Conservation (phyloP, 176 grass and related monocot genomes). For the Oryza meyeriana region DNA sequence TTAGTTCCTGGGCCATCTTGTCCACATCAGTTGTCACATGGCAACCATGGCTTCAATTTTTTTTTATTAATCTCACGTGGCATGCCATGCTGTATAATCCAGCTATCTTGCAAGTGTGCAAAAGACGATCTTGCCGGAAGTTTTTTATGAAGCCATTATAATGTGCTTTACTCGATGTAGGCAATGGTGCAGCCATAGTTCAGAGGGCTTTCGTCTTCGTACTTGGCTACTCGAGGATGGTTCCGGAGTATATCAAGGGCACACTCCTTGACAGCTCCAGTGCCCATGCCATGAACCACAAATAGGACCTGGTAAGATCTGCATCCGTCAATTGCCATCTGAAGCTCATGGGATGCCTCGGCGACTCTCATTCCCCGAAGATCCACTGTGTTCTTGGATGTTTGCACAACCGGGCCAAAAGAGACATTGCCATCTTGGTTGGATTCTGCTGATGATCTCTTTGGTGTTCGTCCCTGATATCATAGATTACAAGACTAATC, state of each 20-base stretch:
- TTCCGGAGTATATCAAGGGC: slow-evolving; percentile 43
- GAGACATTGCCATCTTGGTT: slow-evolving; percentile 7
- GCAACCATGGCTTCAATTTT: background rate
- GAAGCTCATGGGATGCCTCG: slow-evolving; percentile 50
- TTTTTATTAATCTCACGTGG: background rate
- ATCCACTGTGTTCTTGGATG: slow-evolving; percentile 66
- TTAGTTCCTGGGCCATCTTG: slow-evolving; percentile 1
- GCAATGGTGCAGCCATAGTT: slow-evolving; percentile 77
- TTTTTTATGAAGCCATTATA: background rate
- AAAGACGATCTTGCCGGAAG: background rate
- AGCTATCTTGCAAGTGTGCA: background rate
- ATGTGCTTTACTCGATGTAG: slow-evolving; percentile 43
- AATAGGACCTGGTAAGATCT: slow-evolving; percentile 50
- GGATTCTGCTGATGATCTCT: background rate
- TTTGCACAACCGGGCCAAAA: slow-evolving; percentile 57
- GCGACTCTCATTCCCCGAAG: slow-evolving; percentile 53
- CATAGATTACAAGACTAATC: background rate
- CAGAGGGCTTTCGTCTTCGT: slow-evolving; percentile 61
- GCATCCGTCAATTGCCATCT: slow-evolving; percentile 54
- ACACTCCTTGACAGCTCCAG: slow-evolving; percentile 51
- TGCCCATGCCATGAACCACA: slow-evolving; percentile 64
- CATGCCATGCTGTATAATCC: background rate
- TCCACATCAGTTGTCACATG: background rate
- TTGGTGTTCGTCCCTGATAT: slow-evolving; percentile 11
- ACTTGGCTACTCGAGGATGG: slow-evolving; percentile 62